These are phyloP conservation scores for Arthrobotrys conoides DNA, from an alignment of 2,329 filamentous ascomycete genomes.

Conservation along the genomic window DNA sequence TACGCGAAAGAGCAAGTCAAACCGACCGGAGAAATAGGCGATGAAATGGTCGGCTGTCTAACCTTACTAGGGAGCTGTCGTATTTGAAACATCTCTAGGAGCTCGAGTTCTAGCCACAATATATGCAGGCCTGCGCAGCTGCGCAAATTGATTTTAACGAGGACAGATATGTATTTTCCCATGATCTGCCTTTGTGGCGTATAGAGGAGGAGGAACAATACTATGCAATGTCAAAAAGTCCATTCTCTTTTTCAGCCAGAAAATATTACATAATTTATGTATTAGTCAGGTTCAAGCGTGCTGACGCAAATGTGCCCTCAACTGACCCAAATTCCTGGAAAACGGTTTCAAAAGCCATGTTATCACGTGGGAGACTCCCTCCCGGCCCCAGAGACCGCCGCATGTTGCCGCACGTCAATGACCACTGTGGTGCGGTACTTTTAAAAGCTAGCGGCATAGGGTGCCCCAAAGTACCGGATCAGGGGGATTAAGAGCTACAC, in stretches of 20 bases:
- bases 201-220: no score
- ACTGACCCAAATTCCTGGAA: background rate
- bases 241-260: no score
- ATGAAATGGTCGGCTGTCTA: no score
- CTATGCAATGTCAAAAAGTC: no score
- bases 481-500: background rate
- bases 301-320: no score
- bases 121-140: no score
- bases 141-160: background rate
- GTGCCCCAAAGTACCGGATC: slow-evolving; percentile 4
- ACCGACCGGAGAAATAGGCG: no score
- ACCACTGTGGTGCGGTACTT: background rate
- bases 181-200: no score
- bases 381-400: background rate
- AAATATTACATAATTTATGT: no score
- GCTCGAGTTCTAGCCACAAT: background rate
- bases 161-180: background rate
- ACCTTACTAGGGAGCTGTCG: no score
- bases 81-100: background rate
- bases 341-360: background rate
- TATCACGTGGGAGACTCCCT: background rate
- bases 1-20: background rate
- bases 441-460: background rate
- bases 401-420: background rate
- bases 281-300: no score